Evolutionary conservation across 164 flowering plant species (phyloP).

Genomic region (Houttuynia cordata): DNA sequence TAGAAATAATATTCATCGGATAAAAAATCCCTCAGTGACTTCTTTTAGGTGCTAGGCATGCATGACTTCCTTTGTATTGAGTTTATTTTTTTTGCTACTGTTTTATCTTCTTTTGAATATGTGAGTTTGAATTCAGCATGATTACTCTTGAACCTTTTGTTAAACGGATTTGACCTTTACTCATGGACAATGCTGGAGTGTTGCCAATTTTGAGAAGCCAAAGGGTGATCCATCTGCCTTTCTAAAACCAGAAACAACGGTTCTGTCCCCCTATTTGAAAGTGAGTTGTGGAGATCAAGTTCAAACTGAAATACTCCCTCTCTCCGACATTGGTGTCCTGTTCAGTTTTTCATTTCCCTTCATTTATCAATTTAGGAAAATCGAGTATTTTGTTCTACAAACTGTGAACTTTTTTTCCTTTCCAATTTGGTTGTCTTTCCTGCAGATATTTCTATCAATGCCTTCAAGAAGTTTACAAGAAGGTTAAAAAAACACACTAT

Average conservation of each 20-base stretch:
- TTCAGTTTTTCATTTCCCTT: neutral
- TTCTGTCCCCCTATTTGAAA: slow-evolving; percentile 86
- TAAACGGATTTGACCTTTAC: neutral
- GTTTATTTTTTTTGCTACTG: too few species aligned
- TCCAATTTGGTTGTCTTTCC: slow-evolving; percentile 1
- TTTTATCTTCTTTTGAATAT: too few species aligned
- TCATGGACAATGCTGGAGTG: slow-evolving; percentile 44
- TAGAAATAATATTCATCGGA: too few species aligned
- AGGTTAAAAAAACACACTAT: slow-evolving; percentile 52
- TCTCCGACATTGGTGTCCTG: too few species aligned
- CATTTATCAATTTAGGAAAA: neutral
- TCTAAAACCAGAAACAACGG: slow-evolving; percentile 86
- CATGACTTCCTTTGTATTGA: too few species aligned
- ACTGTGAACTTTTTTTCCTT: slow-evolving; percentile 5
- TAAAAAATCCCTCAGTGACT: too few species aligned
- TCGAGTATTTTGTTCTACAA: neutral
- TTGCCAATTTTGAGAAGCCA: slow-evolving; percentile 91
- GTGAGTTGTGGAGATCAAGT: slow-evolving; percentile 29
- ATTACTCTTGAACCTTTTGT: neutral
- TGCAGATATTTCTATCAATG: slow-evolving; percentile 50
- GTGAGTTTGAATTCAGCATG: neutral
- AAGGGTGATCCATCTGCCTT: slow-evolving; percentile 90
- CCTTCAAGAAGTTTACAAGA: slow-evolving; percentile 47
- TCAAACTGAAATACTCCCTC: neutral
- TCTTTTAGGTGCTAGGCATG: too few species aligned